Evolutionary conservation across 2,329 filamentous ascomycete species (phyloP), one percentile per base, ranked within the genome.

Genomic region (Xylariales sp.): DNA sequence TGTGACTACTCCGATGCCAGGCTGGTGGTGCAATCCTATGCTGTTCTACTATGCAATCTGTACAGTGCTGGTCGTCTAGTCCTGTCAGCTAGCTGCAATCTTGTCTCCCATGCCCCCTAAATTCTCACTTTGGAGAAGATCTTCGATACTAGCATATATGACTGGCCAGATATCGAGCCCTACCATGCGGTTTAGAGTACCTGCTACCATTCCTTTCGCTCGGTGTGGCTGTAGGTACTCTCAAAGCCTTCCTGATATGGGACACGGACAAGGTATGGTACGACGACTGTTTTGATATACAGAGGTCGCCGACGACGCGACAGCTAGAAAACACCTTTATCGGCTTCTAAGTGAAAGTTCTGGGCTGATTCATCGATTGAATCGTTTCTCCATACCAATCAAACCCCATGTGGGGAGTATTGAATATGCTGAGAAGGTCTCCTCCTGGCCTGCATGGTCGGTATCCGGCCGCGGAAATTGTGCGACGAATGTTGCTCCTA

Each of bases 381-480:
- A n/a, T 18, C 43, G 45, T 45, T 48, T 16, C n/a, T 41, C 43
- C n/a, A 49, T 65, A 60, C 64, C 65, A 67, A 69, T 64, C 53
- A 69, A 56, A 64, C 39, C 39, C 53, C n/a, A 55, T 62, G 63
- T 66, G 64, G 63, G 61, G 49, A 46, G 59, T 57, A 39, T 43
- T 62, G 53, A 60, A 41, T 60, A 64, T 10, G 54, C 32, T 68
- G 48, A 43, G 46, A 52, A 52, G 67, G 60, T 56, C 59, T 61
- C 49, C 54, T 61, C 39, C 53, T 64, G 60, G 66, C 32, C 58
- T 54, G 53, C 63, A 67, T 59, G 69, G 67, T 67, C 69, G 60
- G 59, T 70, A 69, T 64, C 66, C 63, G 68, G 68, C 62, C 62
- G 49, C 62, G 65, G 63, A 69, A 69, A 69, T 69, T 66, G 62